phyloP scores from a whole-genome alignment of 441 rosid species.

The Populus hybrid region DNA sequence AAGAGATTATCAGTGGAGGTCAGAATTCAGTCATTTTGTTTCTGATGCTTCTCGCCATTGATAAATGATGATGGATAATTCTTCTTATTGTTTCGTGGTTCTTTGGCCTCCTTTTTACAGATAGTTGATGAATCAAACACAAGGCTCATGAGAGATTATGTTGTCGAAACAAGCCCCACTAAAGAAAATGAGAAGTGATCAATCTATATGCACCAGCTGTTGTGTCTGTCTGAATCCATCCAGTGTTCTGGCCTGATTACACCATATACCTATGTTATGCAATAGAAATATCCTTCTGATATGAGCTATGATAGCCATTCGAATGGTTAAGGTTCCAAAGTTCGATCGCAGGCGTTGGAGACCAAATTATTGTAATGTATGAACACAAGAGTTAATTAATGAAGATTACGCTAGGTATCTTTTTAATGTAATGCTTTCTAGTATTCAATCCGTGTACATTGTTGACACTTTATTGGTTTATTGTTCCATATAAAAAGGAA shows the following conservation, averaged over 20 bases:
- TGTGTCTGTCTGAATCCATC: neutral
- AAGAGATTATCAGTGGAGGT: conserved; percentile 56
- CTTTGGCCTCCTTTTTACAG: conserved; percentile 30
- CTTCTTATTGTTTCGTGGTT: neutral
- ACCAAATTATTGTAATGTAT: neutral
- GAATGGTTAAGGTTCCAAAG: neutral
- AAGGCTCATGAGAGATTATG: conserved; percentile 69
- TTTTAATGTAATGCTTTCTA: neutral
- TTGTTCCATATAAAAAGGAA: neutral
- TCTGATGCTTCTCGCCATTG: neutral
- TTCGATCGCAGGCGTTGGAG: neutral
- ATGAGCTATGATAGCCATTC: no score
- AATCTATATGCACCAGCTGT: neutral
- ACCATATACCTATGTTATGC: no score
- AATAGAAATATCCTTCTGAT: no score
- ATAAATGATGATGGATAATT: neutral
- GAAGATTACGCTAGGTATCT: neutral
- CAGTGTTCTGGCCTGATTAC: no score
- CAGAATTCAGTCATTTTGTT: neutral
- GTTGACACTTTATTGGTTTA: neutral
- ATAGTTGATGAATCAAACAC: conserved; percentile 12
- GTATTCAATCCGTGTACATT: neutral
- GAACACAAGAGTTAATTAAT: neutral
- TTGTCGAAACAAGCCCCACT: conserved; percentile 51
- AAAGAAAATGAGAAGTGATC: conserved; percentile 37